These are phyloP conservation scores for Penicillium sp. DNA, from an alignment of 2,329 filamentous ascomycete species.

Conservation along the genomic window DNA sequence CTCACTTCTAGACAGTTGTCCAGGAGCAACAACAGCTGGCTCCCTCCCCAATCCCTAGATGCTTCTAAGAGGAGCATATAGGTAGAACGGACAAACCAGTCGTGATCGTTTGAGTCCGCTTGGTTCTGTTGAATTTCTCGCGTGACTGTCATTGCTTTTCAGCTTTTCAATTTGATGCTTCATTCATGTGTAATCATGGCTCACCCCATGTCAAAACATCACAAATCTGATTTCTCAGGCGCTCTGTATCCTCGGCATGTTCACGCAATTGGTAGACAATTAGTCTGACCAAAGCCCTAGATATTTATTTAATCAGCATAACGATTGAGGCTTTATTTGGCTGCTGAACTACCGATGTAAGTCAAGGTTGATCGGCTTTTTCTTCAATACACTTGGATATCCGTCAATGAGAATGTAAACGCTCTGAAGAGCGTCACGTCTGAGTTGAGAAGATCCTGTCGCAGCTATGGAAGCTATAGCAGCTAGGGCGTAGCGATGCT, in stretches of 20 bases:
- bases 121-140: neutral
- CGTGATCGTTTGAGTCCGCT: slow-evolving; percentile 4
- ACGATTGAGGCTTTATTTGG: neutral
- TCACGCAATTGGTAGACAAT: slow-evolving; percentile 8
- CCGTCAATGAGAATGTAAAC: neutral
- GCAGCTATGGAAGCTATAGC: slow-evolving; percentile 8
- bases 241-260: neutral
- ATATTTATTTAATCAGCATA: neutral
- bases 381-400: neutral
- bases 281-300: slow-evolving; percentile 4
- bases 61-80: slow-evolving; percentile 4
- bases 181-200: neutral
- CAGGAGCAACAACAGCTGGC: neutral
- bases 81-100: slow-evolving; percentile 12
- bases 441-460: neutral
- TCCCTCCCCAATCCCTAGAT: neutral
- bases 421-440: slow-evolving; percentile 6
- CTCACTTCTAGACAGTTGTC: neutral
- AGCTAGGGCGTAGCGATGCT: slow-evolving; percentile 6
- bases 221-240: neutral
- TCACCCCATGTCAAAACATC: slow-evolving; percentile 8
- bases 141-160: neutral
- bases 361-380: neutral
- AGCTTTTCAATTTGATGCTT: neutral
- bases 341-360: slow-evolving; percentile 4